Base-by-base conservation (phyloP, 495 filamentous ascomycete genomes). In the Pseudevernia furfuracea region DNA sequence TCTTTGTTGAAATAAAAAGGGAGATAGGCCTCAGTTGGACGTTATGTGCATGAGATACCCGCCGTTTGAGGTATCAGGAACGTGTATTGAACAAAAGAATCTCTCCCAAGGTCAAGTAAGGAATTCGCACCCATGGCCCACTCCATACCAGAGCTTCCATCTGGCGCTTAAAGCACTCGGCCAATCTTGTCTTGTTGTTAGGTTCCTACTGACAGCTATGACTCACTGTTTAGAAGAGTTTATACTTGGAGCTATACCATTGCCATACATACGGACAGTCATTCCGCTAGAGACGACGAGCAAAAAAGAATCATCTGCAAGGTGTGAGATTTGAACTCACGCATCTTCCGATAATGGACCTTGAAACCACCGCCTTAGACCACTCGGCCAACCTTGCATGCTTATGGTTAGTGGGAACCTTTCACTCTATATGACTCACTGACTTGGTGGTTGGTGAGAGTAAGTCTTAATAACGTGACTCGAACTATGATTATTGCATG, bases 381-480 rank as follows among this genome's bases (percentile, higher is more conserved):
- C 25, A n/a, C 39, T 30, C 38, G 58, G 58, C 38, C 58, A 60
- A 60, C 12, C 58, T 60, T 60, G 58, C 58, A 6, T 21, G 34
- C 6, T 44, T 23, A 25, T 39, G 8, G 37, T 14, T 39, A 14
- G 12, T 11, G 37, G 12, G 2, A 39, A 12, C 30, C 23, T 38
- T 19, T 10, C 7, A 19, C 34, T 37, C 11, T 12, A 2, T 58
- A 21, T 58, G 34, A 39, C 56, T 58, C 32, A 39, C 32, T 28
- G 56, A 14, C 37, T 2, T 39, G 37, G 37, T 39, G 10, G 10
- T 2, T 39, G 37, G 37, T 39, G 10, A 14, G 8, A 36, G 34
- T 36, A 36, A 36, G 34, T 36, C 34, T 36, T 36, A 36, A 8
- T 8, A 4, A 36, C 34, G 8, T 36, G 34, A 36, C 34, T 36